Conservation (phyloP, 2,329 filamentous ascomycete genomes). For the Helotiales sp. region DNA sequence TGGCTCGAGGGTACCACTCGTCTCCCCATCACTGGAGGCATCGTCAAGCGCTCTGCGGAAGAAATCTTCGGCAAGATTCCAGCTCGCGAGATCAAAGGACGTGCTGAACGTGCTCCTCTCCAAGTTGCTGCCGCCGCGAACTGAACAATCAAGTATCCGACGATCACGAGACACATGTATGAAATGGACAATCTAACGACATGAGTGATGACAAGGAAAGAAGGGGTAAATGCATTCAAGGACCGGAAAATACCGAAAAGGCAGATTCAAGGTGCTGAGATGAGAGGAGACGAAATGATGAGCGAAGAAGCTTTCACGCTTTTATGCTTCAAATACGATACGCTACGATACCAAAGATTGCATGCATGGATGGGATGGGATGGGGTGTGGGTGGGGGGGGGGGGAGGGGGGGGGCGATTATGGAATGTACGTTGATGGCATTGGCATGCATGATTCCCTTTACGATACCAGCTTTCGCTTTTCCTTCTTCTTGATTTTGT, state of each 20-base stretch:
- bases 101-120: constrained; percentile 26
- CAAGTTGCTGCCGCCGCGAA: constrained; percentile 29
- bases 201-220: not conserved
- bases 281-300: no score
- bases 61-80: constrained; percentile 53
- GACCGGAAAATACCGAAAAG: no score
- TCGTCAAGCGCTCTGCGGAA: constrained; percentile 79
- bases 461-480: constrained; percentile 14
- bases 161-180: not conserved
- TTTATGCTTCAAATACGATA: constrained; percentile 5
- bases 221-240: not conserved
- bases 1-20: constrained; percentile 79
- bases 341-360: constrained; percentile 15
- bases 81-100: constrained; percentile 17
- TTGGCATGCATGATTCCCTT: no score
- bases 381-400: no score
- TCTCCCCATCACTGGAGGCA: constrained; percentile 89
- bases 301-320: no score
- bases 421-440: no score
- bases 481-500: no score
- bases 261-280: constrained; percentile 3
- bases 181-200: not conserved
- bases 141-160: constrained; percentile 13
- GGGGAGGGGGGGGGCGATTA: no score
- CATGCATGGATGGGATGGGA: not conserved